Conservation (phyloP, 768 basidiomycete genomes). For the Phaeotremella skinneri region DNA sequence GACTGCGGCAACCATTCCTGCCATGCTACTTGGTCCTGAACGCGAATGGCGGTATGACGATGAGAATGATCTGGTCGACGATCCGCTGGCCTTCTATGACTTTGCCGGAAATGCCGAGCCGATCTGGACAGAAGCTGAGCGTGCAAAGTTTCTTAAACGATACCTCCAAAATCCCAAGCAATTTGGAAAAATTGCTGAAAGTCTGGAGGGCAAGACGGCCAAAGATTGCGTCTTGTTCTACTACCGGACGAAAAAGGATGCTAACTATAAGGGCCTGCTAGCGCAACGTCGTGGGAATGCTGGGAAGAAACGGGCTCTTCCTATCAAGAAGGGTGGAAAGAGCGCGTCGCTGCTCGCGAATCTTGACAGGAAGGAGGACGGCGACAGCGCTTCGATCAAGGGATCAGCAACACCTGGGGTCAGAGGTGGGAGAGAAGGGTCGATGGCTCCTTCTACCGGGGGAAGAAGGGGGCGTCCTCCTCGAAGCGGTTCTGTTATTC, state of each 20-base stretch:
- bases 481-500: neutral
- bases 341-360: slow-evolving; percentile 32
- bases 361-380: slow-evolving; percentile 31
- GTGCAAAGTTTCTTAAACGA: slow-evolving; percentile 70
- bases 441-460: neutral
- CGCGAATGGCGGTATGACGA: slow-evolving; percentile 62
- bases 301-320: slow-evolving; percentile 26
- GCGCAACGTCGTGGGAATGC: slow-evolving; percentile 27
- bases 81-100: slow-evolving; percentile 75
- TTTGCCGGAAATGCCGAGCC: slow-evolving; percentile 65
- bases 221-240: slow-evolving; percentile 89
- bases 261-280: slow-evolving; percentile 39
- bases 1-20: slow-evolving; percentile 83
- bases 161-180: slow-evolving; percentile 87
- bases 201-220: slow-evolving; percentile 75
- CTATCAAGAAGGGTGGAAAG: slow-evolving; percentile 42
- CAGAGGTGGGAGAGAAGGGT: neutral
- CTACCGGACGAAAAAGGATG: slow-evolving; percentile 89
- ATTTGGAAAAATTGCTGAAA: slow-evolving; percentile 82
- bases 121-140: slow-evolving; percentile 85
- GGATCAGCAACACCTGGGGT: slow-evolving; percentile 17
- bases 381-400: slow-evolving; percentile 19
- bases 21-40: slow-evolving; percentile 59
- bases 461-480: neutral
- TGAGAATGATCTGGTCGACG: slow-evolving; percentile 72